Conservation (phyloP, 148 eudicot species). For the Amaranthus cruentus region DNA sequence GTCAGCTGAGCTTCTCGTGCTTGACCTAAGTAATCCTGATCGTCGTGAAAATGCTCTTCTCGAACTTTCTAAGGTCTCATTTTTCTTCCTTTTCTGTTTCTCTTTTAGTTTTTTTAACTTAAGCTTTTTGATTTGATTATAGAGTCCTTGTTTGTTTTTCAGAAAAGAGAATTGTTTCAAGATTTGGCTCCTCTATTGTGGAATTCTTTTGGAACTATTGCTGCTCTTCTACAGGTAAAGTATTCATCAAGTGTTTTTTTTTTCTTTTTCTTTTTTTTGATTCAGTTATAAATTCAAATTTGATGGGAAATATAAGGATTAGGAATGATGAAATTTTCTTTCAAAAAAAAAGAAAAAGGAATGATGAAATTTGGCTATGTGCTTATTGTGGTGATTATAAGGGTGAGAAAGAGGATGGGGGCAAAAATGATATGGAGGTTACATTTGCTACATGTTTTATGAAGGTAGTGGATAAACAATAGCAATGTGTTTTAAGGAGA, state of each 20-base stretch:
- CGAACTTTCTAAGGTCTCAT: constrained; percentile 74
- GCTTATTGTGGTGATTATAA: too few species aligned
- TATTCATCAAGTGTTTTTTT: too few species aligned
- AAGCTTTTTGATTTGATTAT: constrained; percentile 2
- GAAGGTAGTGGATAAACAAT: background rate
- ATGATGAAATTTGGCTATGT: too few species aligned
- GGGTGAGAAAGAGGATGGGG: background rate
- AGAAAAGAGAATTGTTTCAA: constrained; percentile 89
- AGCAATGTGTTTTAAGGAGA: background rate
- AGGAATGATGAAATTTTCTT: too few species aligned
- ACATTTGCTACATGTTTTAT: background rate
- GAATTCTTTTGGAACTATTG: constrained; percentile 94
- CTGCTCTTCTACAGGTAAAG: constrained; percentile 82
- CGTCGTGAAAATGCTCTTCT: constrained; percentile 88
- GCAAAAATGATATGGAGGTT: background rate
- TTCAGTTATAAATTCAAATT: too few species aligned
- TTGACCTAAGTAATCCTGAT: constrained; percentile 81
- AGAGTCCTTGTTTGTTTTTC: constrained; percentile 1
- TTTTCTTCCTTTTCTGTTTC: background rate
- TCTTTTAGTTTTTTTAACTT: background rate
- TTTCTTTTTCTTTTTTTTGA: background rate
- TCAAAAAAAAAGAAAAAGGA: too few species aligned
- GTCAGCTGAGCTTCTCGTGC: constrained; percentile 71
- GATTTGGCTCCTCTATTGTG: constrained; percentile 94
- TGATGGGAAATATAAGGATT: too few species aligned